Evolutionary conservation across 371 early-diverging fungal species (phyloP).

Genomic region (Smittium culicis): DNA sequence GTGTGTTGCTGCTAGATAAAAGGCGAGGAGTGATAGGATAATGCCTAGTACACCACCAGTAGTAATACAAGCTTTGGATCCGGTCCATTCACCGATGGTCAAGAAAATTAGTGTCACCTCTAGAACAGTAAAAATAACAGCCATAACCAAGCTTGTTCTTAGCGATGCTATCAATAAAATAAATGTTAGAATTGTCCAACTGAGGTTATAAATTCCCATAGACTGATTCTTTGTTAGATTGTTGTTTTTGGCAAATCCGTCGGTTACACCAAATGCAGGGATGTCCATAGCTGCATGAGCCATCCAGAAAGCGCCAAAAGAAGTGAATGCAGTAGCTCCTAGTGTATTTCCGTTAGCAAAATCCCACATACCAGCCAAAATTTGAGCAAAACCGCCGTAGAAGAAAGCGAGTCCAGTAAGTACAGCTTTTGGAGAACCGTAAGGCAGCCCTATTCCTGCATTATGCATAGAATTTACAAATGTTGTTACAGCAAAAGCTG

Average conservation of each 20-base stretch:
- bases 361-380: slow-evolving; percentile 72
- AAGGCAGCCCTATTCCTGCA: slow-evolving; percentile 46
- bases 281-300: slow-evolving; percentile 46
- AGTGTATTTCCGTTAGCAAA: slow-evolving; percentile 60
- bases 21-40: slow-evolving; percentile 49
- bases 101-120: slow-evolving; percentile 48
- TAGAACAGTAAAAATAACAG: slow-evolving; percentile 45
- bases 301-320: slow-evolving; percentile 67
- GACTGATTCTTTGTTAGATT: slow-evolving; percentile 36
- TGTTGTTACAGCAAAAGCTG: slow-evolving; percentile 59
- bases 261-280: slow-evolving; percentile 36
- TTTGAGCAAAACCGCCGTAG: slow-evolving; percentile 65
- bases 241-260: slow-evolving; percentile 32
- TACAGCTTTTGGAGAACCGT: slow-evolving; percentile 38
- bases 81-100: slow-evolving; percentile 35
- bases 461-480: slow-evolving; percentile 52
- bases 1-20: slow-evolving; percentile 55
- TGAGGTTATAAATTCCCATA: slow-evolving; percentile 48
- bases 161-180: slow-evolving; percentile 51
- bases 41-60: slow-evolving; percentile 55
- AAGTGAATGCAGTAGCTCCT: slow-evolving; percentile 69
- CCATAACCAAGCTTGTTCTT: slow-evolving; percentile 43
- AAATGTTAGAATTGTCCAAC: slow-evolving; percentile 51
- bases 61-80: slow-evolving; percentile 14
- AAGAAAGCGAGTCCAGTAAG: slow-evolving; percentile 55